Percentiles rank a stretch among this genome's conserved stretches.
Evolutionary conservation across 176 grass and related monocot species (phyloP).

Genomic region (Oryza nivara): DNA sequence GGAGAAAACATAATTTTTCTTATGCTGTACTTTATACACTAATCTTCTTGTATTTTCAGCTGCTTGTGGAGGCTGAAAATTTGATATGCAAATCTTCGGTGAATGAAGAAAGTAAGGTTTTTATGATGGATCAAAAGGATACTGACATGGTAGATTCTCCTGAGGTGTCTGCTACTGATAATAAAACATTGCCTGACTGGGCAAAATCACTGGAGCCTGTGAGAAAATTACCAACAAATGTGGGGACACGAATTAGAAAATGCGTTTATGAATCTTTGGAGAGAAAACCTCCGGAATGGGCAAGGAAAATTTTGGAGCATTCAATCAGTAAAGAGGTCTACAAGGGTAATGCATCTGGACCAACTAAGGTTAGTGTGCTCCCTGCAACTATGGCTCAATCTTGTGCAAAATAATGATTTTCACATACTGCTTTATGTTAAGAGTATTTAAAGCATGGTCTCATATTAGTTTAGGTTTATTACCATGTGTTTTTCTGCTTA

Average conservation of each 20-base stretch:
- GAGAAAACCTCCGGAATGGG: conserved; percentile 93
- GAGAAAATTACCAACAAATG: conserved; percentile 98
- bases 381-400: neutral
- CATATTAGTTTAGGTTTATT: conserved; percentile 8
- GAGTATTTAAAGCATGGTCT: neutral
- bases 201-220: conserved; percentile 89
- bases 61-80: conserved; percentile 86
- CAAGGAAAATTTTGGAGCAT: conserved; percentile 87
- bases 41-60: conserved; percentile 69
- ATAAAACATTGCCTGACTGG: conserved; percentile 78
- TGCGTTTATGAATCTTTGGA: conserved; percentile 91
- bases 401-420: conserved; percentile 27
- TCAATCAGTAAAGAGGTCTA: conserved; percentile 98
- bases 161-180: conserved; percentile 53
- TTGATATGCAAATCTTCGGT: conserved; percentile 61
- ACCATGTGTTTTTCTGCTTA: neutral
- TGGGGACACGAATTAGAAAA: conserved; percentile 97
- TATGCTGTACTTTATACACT: conserved; percentile 36
- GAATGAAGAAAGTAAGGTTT: conserved; percentile 65
- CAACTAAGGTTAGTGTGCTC: conserved; percentile 77
- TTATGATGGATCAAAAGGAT: conserved; percentile 76
- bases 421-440: neutral
- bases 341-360: conserved; percentile 97
- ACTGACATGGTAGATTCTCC: conserved; percentile 56
- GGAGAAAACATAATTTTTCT: conserved; percentile 17